Evolutionary conservation across 1,284 basidiomycete species (phyloP).

Genomic region (Hymenochaete sp.): DNA sequence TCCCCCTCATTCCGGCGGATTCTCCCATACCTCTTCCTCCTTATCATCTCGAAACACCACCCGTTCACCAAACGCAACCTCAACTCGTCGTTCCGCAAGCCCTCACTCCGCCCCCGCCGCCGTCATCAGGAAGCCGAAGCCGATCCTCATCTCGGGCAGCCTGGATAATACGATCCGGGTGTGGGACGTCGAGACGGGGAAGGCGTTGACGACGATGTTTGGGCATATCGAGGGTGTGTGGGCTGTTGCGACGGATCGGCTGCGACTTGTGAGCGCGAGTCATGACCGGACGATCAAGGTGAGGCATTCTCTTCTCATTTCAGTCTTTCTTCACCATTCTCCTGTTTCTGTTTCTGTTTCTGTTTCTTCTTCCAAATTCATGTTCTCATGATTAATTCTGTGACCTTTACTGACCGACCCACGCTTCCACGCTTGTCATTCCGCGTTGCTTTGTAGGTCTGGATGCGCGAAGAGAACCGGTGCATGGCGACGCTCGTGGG

Average conservation of each 20-base stretch:
- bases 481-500: conserved; percentile 91
- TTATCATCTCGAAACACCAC: too few species aligned
- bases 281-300: conserved; percentile 93
- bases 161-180: conserved; percentile 95
- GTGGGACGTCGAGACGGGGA: conserved; percentile 91
- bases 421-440: too few species aligned
- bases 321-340: not conserved
- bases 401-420: too few species aligned
- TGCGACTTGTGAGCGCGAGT: conserved; percentile 85
- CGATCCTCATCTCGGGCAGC: conserved; percentile 82
- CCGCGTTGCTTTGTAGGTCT: conserved; percentile 45
- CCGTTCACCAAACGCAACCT: too few species aligned
- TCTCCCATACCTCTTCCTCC: not conserved
- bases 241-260: conserved; percentile 87
- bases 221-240: conserved; percentile 98
- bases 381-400: too few species aligned
- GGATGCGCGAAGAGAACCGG: conserved; percentile 85
- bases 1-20: conserved; percentile 11
- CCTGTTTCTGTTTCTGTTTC: conserved; percentile 11
- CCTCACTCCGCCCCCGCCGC: conserved; percentile 7
- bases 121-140: conserved; percentile 31
- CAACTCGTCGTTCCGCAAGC: conserved; percentile 9
- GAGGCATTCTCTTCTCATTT: conserved; percentile 20
- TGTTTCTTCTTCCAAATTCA: not conserved
- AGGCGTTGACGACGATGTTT: conserved; percentile 79